Conservation (phyloP, 1,139 yeast species). For the Kluyveromyces sp. region DNA sequence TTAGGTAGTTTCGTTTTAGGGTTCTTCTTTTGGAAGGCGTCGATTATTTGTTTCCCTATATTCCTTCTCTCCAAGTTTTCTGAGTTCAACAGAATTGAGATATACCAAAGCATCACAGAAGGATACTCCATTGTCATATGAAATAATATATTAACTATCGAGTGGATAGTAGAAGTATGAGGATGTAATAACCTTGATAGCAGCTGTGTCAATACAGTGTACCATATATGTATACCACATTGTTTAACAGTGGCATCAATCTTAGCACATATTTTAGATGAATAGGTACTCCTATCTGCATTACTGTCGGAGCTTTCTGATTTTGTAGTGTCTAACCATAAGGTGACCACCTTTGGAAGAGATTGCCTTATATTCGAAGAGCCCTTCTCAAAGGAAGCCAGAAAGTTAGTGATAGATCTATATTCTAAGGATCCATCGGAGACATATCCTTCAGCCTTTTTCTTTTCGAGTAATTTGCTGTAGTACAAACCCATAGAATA, state of each 20-base stretch:
- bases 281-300: background rate
- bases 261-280: slow-evolving; percentile 33
- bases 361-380: slow-evolving; percentile 72
- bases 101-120: slow-evolving; percentile 76
- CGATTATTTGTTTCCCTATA: slow-evolving; percentile 45
- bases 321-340: slow-evolving; percentile 84
- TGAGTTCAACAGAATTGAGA: slow-evolving; percentile 67
- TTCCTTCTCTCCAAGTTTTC: slow-evolving; percentile 48
- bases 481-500: slow-evolving; percentile 76
- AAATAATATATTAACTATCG: slow-evolving; percentile 50
- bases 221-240: slow-evolving; percentile 66
- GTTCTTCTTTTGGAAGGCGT: slow-evolving; percentile 16
- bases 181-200: slow-evolving; percentile 70
- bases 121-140: slow-evolving; percentile 63
- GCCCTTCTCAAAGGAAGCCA: slow-evolving; percentile 63
- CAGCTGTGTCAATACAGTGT: slow-evolving; percentile 78
- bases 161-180: slow-evolving; percentile 47
- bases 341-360: slow-evolving; percentile 77
- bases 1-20: slow-evolving; percentile 10
- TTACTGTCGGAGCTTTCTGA: slow-evolving; percentile 16
- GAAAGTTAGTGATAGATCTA: slow-evolving; percentile 55
- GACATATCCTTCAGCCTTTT: slow-evolving; percentile 32
- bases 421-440: slow-evolving; percentile 59
- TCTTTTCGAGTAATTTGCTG: slow-evolving; percentile 67
- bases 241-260: slow-evolving; percentile 40